Percentiles rank a stretch among this genome's conserved stretches.
Conservation (phyloP, 139 green algal genomes). For the Auxenochlorella pyrenoidosa region DNA sequence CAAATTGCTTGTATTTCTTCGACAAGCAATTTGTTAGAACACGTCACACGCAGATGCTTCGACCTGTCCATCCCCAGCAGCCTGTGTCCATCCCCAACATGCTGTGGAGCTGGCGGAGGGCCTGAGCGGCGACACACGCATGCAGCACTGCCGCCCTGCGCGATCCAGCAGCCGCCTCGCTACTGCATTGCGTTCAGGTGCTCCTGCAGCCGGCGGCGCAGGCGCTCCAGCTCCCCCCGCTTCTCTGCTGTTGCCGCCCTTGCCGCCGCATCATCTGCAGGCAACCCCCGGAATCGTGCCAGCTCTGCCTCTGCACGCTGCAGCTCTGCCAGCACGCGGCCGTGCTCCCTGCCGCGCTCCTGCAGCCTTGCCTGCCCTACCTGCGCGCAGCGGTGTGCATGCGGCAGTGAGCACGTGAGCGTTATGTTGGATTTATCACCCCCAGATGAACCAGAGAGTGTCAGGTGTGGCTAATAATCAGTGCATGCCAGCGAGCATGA, state of each 20-base stretch:
- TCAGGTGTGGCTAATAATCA: not conserved
- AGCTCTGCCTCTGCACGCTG: not conserved
- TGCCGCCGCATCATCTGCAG: not conserved
- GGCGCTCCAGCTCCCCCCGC: conserved; percentile 5
- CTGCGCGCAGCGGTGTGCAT: not conserved
- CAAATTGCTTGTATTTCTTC: no score
- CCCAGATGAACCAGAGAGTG: not conserved
- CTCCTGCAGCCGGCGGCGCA: conserved; percentile 24
- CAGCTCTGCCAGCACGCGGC: not conserved
- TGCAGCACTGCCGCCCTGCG: no score
- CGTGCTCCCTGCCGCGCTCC: not conserved
- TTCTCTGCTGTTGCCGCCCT: not conserved
- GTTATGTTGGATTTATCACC: no score
- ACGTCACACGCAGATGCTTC: no score
- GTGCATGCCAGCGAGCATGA: not conserved
- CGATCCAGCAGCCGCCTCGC: no score
- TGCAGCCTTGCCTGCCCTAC: conserved; percentile 10
- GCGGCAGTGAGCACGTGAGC: not conserved
- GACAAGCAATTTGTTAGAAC: no score
- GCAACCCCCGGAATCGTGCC: not conserved
- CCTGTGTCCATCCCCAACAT: no score
- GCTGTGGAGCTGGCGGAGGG: no score
- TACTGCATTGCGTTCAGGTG: conserved; percentile 1
- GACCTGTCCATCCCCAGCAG: no score
- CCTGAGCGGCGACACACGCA: no score